Evolutionary conservation across 2,329 filamentous ascomycete genomes (phyloP), one percentile per base, ranked within the genome.

Genomic region (Epichloe gansuensis): DNA sequence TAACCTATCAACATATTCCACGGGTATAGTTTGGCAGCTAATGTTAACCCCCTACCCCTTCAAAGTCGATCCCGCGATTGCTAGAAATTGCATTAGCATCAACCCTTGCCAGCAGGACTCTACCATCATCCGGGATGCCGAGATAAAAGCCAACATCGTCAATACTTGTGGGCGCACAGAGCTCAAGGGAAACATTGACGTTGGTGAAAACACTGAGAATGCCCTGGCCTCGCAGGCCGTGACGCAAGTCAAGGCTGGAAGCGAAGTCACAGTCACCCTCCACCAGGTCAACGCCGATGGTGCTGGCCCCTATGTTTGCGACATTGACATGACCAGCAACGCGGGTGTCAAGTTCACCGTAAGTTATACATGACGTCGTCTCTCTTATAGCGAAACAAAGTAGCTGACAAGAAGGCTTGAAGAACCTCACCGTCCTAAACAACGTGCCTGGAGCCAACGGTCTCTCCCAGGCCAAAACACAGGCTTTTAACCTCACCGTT

Each of bases 51-150:
- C 1, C 9, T n/a, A n/a, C n/a, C 34, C 34, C n/a, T 48, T 38
- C 11, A 1, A 43, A 75, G 74, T 83, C 55, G 73, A 78, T 58
- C 65, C 73, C 42, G 66, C 66, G 53, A 72, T 82, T 58, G 77
- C 82, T 31, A 75, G 82, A 56, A 81, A 83, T 64, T 83, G 81
- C 65, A 82, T 79, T 15, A 69, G 70, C 52, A 81, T 83, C 68
- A 80, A 74, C 63, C 81, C 82, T 21, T 85, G 82, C 71, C 81
- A 85, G 61, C 77, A 80, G 57, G 82, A 85, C 54, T 72, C 80
- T 11, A 83, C 80, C 51, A 74, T 83, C 61, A 85, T 85, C 65
- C 73, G 75, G 50, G 77, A 81, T 54, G 74, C 73, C 15, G 72
- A 80, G 68, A 75, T 79, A 59, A 56, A 58, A 6, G 66, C 69